Conservation (phyloP, 2,329 filamentous ascomycete species). For the Sclerotiophoma versabilis region DNA sequence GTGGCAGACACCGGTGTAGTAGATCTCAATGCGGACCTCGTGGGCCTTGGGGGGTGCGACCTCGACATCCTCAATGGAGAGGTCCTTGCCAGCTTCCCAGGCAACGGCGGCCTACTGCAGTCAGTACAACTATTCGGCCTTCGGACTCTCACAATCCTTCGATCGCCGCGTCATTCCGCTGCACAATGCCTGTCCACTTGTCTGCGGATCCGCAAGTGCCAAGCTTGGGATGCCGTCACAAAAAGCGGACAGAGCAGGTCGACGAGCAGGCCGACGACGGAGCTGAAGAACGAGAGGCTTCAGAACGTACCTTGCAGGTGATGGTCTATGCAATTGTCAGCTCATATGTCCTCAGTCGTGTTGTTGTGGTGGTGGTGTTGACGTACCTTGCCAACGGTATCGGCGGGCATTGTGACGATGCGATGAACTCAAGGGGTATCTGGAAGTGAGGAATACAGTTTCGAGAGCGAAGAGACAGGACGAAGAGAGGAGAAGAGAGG, state of each 20-base stretch:
- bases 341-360: not conserved
- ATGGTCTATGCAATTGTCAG: slow-evolving; percentile 70
- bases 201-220: slow-evolving; percentile 42
- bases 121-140: slow-evolving; percentile 23
- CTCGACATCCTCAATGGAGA: slow-evolving; percentile 90
- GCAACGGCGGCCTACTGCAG: slow-evolving; percentile 79
- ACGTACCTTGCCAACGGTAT: slow-evolving; percentile 21
- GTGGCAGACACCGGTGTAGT: slow-evolving; percentile 99
- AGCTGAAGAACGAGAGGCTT: slow-evolving; percentile 63
- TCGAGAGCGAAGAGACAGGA: slow-evolving; percentile 11
- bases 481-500: slow-evolving; percentile 17
- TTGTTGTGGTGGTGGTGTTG: slow-evolving; percentile 1
- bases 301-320: slow-evolving; percentile 71
- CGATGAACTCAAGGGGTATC: slow-evolving; percentile 25
- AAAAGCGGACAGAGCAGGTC: slow-evolving; percentile 14
- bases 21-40: slow-evolving; percentile 95
- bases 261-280: slow-evolving; percentile 57
- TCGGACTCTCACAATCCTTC: not conserved
- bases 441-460: slow-evolving; percentile 11
- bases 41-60: slow-evolving; percentile 86
- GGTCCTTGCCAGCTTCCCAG: slow-evolving; percentile 92
- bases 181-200: slow-evolving; percentile 7
- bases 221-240: slow-evolving; percentile 17
- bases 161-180: slow-evolving; percentile 9
- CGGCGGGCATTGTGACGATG: slow-evolving; percentile 16